These are phyloP conservation scores for Zoysia japonica DNA, from an alignment of 176 grass and related monocot genomes.

Conservation along the genomic window DNA sequence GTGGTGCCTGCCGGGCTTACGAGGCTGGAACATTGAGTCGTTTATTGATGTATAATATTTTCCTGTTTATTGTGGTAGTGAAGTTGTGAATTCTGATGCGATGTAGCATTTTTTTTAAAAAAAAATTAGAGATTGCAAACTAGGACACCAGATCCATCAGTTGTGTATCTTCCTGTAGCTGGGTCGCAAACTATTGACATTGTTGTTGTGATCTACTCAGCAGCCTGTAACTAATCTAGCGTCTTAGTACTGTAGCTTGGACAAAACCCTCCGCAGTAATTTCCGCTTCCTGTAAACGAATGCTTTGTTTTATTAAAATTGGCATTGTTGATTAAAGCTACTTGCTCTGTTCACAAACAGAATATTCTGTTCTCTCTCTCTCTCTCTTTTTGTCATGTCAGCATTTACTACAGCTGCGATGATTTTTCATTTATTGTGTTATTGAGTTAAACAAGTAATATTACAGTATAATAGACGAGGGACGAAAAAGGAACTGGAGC, in stretches of 20 bases:
- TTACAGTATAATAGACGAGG: too few species aligned
- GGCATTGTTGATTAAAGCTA: neutral
- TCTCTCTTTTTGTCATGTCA: neutral
- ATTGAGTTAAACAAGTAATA: neutral
- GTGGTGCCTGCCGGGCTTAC: neutral
- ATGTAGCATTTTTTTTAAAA: neutral
- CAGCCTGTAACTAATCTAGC: neutral
- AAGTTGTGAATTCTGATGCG: constrained; percentile 15
- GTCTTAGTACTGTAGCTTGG: neutral
- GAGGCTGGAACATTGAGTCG: neutral
- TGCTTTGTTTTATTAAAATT: neutral
- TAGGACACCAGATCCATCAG: neutral
- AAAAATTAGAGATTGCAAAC: neutral
- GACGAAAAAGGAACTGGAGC: too few species aligned
- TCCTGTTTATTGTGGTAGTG: constrained; percentile 28
- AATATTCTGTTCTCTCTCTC: neutral
- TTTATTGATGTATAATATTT: constrained; percentile 15
- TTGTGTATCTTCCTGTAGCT: constrained; percentile 3
- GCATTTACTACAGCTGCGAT: neutral
- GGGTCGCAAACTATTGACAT: neutral
- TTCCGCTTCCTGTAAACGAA: neutral
- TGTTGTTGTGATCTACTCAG: neutral
- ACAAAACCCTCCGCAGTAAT: neutral
- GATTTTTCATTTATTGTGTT: neutral
- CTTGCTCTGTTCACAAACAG: neutral